phyloP scores from a whole-genome alignment of 2,329 filamentous ascomycete genomes.

The Colletotrichum limetticola region DNA sequence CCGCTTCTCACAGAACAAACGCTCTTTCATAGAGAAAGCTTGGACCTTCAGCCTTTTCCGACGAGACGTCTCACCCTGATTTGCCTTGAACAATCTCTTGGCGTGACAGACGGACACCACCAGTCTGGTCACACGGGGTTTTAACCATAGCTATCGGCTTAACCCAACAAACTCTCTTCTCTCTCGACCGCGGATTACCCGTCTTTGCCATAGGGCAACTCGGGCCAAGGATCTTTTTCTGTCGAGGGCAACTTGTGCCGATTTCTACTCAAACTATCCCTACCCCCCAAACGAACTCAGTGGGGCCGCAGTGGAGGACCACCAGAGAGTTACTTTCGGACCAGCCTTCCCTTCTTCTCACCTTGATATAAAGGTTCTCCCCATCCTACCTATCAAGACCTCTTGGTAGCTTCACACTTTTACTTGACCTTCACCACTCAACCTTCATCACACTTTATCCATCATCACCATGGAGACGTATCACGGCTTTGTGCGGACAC shows the following conservation, averaged over 20 bases:
- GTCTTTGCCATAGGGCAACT: constrained; percentile 5
- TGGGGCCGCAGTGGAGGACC: constrained; percentile 31
- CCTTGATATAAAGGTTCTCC: constrained; percentile 22
- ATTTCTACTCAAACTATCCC: constrained; percentile 22
- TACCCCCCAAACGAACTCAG: constrained; percentile 26
- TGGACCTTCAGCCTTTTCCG: constrained; percentile 3
- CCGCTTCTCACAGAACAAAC: not conserved
- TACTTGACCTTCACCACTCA: not conserved
- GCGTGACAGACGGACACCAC: constrained; percentile 22
- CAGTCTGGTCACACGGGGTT: constrained; percentile 10
- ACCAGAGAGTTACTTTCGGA: constrained; percentile 24
- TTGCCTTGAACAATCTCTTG: constrained; percentile 13
- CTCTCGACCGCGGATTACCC: constrained; percentile 15
- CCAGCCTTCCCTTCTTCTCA: not conserved
- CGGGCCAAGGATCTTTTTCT: constrained; percentile 1
- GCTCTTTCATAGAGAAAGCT: constrained; percentile 1
- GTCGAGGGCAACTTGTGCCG: constrained; percentile 28
- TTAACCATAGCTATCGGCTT: constrained; percentile 20
- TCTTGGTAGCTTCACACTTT: constrained; percentile 25
- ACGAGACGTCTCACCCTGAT: constrained; percentile 32
- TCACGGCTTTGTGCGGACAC: constrained; percentile 93
- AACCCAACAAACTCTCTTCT: constrained; percentile 8
- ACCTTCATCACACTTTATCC: constrained; percentile 25
- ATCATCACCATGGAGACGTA: constrained; percentile 88
- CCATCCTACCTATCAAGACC: constrained; percentile 8